phyloP scores from a whole-genome alignment of 257 asterid species.

The Cinchona pubescens region DNA sequence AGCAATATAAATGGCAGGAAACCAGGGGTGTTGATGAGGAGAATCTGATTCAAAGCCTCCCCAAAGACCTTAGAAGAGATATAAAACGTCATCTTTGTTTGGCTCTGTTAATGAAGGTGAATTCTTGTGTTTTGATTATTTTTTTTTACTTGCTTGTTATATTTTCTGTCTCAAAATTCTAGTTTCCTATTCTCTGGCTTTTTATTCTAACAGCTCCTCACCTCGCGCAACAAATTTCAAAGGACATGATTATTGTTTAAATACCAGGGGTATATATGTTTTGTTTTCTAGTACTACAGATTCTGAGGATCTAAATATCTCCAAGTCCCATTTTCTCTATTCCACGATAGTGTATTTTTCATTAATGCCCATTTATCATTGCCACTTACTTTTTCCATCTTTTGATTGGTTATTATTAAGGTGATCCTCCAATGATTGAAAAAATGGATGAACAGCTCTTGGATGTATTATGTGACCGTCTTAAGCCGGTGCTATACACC shows the following conservation, averaged over 20 bases:
- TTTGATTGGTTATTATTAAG: conserved; percentile 28
- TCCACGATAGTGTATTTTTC: not conserved
- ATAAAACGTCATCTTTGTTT: conserved; percentile 93
- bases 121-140: conserved; percentile 22
- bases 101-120: conserved; percentile 79
- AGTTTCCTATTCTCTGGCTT: not conserved
- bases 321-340: not conserved
- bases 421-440: conserved; percentile 96
- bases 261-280: too few species aligned
- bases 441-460: conserved; percentile 92
- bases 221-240: not conserved
- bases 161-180: too few species aligned
- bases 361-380: not conserved
- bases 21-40: conserved; percentile 97
- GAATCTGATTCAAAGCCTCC: conserved; percentile 73
- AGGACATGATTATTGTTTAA: not conserved
- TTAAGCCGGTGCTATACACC: conserved; percentile 80
- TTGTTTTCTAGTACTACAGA: not conserved
- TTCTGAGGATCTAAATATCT: not conserved
- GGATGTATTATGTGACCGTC: conserved; percentile 87
- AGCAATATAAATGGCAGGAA: conserved; percentile 97
- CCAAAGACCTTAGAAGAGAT: conserved; percentile 95
- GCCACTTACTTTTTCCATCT: not conserved
- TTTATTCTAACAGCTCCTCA: not conserved
- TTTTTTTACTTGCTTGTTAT: too few species aligned